Evolutionary conservation across 2,329 filamentous ascomycete species (phyloP), one percentile per base, ranked within the genome.

Genomic region (Microsporum canis): DNA sequence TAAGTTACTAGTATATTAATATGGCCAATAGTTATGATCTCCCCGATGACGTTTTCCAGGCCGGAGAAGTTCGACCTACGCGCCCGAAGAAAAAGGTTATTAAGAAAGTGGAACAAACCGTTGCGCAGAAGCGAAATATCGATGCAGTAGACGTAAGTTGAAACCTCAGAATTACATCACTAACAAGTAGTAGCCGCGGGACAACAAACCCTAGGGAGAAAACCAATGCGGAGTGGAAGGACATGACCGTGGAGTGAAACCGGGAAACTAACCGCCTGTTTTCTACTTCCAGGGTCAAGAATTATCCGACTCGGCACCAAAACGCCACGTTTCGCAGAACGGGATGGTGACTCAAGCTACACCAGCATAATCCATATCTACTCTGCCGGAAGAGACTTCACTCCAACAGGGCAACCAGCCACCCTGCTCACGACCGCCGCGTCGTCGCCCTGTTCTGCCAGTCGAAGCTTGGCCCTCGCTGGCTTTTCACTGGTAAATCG

Each of bases 41-140:
- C 31, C 94, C 94, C 33, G 86, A 89, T 63, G 92, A 99, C 72
- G 85, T 97, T 1, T 99, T 99, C 71, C 69, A 86, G 56, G 77
- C 85, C 29, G 89, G 89, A 68, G 94, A 99, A 74, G 77, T 78
- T 57, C 88, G 84, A 68, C 88, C 88, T 3, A 70, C 73, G 12
- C 82, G 79, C 62, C 79, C 80, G 14, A 77, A 79, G 74, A 86
- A 83, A 72, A 79, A 81, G 71, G 71, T 77, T 47, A 59, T 73
- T 60, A 75, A 73, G 66, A 74, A 70, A 61, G 41, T 58, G 64
- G 69, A 73, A 53, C 49, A 53, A 3, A 14, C 27, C n/a, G 29
- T 34, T 53, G 68, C 69, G 31, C 73, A 75, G 64, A 76, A 76
- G 63, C 69, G 75, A 64, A 66, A 65, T 64, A 73, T 76, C 63